phyloP scores from a whole-genome alignment of 1,284 basidiomycete species.

The Moniliophthora roreri region DNA sequence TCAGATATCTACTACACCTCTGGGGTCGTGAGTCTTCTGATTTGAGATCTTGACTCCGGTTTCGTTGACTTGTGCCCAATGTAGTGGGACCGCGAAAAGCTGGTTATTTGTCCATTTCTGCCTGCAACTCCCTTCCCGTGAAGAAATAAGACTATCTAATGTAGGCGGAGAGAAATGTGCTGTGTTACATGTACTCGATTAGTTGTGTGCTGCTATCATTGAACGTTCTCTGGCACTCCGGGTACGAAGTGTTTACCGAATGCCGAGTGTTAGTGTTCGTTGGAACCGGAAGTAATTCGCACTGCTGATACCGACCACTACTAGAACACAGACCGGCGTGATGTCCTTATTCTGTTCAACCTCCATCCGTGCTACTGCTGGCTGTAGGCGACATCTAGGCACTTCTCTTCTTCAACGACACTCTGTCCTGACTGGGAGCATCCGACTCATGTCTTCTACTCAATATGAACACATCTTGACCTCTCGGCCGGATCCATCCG shows the following conservation, averaged over 20 bases:
- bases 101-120: slow-evolving; percentile 42
- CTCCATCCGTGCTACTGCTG: slow-evolving; percentile 5
- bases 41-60: background rate
- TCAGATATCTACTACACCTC: slow-evolving; percentile 54
- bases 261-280: background rate
- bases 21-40: slow-evolving; percentile 46
- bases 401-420: slow-evolving; percentile 2
- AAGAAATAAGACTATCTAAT: background rate
- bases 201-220: no score
- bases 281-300: background rate
- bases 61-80: background rate
- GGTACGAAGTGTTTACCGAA: background rate
- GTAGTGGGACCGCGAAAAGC: slow-evolving; percentile 39
- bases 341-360: slow-evolving; percentile 9
- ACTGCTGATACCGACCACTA: background rate
- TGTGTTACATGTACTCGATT: no score
- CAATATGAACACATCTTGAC: slow-evolving; percentile 76
- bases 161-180: background rate
- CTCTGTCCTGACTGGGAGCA: slow-evolving; percentile 21
- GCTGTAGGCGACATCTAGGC: slow-evolving; percentile 3
- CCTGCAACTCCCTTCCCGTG: slow-evolving; percentile 34
- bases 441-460: slow-evolving; percentile 37
- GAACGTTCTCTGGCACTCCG: no score
- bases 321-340: no score
- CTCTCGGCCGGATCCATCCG: slow-evolving; percentile 71